Conservation (phyloP, 768 basidiomycete species). For the Tricholoma saponaceum region DNA sequence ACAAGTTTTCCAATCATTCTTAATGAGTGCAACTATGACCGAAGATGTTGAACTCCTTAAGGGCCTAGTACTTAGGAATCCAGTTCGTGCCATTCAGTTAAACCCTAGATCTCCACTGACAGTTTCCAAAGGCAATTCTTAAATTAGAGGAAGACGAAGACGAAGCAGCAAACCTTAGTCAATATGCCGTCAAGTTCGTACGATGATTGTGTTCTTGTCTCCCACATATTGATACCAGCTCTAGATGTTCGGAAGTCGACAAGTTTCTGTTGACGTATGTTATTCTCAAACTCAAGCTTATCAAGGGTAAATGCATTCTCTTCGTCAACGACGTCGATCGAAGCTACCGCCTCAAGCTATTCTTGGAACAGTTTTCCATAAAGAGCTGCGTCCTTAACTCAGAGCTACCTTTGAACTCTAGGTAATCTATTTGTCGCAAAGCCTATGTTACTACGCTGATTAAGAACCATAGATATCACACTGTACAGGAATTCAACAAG, state of each 20-base stretch:
- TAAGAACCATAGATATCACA: slow-evolving; percentile 66
- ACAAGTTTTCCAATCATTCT: slow-evolving; percentile 83
- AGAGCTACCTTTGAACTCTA: slow-evolving; percentile 91
- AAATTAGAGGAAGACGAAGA: slow-evolving; percentile 87
- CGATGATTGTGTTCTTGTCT: not conserved
- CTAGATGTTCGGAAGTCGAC: slow-evolving; percentile 83
- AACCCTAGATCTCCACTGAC: not conserved
- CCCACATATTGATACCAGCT: slow-evolving; percentile 3
- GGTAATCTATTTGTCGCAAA: slow-evolving; percentile 35
- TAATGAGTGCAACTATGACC: slow-evolving; percentile 98
- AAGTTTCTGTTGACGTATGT: slow-evolving; percentile 97
- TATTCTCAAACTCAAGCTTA: slow-evolving; percentile 91
- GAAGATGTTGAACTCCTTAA: slow-evolving; percentile 92
- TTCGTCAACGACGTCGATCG: slow-evolving; percentile 97
- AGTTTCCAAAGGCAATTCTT: slow-evolving; percentile 60
- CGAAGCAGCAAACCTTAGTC: slow-evolving; percentile 73
- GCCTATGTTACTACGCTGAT: not conserved
- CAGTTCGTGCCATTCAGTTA: slow-evolving; percentile 48
- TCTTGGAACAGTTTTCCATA: slow-evolving; percentile 96
- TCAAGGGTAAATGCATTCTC: slow-evolving; percentile 93
- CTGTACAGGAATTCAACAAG: slow-evolving; percentile 97
- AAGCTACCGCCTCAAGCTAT: slow-evolving; percentile 94
- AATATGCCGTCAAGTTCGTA: slow-evolving; percentile 75
- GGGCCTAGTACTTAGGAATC: slow-evolving; percentile 80
- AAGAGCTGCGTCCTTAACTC: slow-evolving; percentile 95